phyloP scores from a whole-genome alignment of 2,329 filamentous ascomycete species.

The Colletotrichum karsti region DNA sequence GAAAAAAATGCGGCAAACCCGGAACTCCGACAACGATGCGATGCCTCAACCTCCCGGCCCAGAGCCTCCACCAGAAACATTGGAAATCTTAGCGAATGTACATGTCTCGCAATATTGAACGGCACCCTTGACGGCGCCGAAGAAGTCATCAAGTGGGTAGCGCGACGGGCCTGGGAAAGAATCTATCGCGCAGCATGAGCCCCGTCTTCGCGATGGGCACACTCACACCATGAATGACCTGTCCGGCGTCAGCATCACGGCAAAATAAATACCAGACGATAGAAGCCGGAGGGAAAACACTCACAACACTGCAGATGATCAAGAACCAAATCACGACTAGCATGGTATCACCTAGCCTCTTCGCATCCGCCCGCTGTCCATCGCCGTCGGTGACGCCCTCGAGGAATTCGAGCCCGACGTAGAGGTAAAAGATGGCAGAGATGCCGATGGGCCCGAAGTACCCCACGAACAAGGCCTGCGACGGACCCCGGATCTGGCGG shows the following conservation, averaged over 20 bases:
- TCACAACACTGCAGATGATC: not conserved
- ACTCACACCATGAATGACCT: not conserved
- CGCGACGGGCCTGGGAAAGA: not conserved
- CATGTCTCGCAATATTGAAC: too few relatives aligned
- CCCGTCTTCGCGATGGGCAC: not conserved
- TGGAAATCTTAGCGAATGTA: too few relatives aligned
- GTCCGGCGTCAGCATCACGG: not conserved
- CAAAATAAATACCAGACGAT: accelerated
- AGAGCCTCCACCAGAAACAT: too few relatives aligned
- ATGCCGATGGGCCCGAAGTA: not conserved
- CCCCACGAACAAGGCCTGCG: not conserved
- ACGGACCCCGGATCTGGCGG: not conserved
- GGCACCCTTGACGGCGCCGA: too few relatives aligned
- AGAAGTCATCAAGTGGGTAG: not conserved
- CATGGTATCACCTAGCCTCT: not conserved
- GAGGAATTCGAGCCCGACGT: not conserved
- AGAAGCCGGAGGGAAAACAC: accelerated
- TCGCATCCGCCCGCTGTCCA: not conserved
- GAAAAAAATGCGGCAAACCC: too few relatives aligned
- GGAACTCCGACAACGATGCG: too few relatives aligned
- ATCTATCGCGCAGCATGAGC: not conserved
- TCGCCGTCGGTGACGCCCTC: not conserved
- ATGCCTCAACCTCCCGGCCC: too few relatives aligned
- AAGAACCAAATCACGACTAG: not conserved
- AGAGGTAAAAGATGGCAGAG: not conserved